phyloP scores from a whole-genome alignment of 345 rosid species.

The Eucalyptus tenuipes region DNA sequence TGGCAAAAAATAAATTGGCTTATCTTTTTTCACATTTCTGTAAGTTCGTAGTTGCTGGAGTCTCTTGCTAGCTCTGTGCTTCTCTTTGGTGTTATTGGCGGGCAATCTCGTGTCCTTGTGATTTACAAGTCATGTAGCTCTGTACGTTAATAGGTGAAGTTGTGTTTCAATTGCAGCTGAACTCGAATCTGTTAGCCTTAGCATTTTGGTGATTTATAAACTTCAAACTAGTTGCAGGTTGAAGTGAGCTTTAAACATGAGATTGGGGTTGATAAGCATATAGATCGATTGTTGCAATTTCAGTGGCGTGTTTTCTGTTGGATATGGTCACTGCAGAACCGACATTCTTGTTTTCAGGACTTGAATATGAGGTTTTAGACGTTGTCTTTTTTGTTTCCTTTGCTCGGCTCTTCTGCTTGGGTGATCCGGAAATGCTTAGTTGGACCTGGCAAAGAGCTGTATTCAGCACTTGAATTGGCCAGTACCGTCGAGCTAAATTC shows the following conservation, averaged over 20 bases:
- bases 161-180: not conserved
- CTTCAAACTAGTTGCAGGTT: not conserved
- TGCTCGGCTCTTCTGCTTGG: not conserved
- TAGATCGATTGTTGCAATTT: not conserved
- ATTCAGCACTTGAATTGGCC: not conserved
- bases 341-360: not conserved
- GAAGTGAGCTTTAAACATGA: not conserved
- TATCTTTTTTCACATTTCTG: not conserved
- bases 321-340: no score
- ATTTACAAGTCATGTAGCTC: not conserved
- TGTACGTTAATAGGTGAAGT: not conserved
- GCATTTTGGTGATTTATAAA: not conserved
- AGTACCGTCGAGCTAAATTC: not conserved
- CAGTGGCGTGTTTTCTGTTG: not conserved
- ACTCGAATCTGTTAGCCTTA: not conserved
- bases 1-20: not conserved
- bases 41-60: not conserved
- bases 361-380: not conserved
- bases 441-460: not conserved
- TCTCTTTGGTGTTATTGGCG: not conserved
- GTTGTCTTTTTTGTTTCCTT: not conserved
- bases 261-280: not conserved
- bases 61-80: not conserved
- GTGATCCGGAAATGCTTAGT: not conserved
- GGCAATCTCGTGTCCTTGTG: not conserved